phyloP scores from a whole-genome alignment of 2,329 filamentous ascomycete species.

The Ilyonectria sp. region DNA sequence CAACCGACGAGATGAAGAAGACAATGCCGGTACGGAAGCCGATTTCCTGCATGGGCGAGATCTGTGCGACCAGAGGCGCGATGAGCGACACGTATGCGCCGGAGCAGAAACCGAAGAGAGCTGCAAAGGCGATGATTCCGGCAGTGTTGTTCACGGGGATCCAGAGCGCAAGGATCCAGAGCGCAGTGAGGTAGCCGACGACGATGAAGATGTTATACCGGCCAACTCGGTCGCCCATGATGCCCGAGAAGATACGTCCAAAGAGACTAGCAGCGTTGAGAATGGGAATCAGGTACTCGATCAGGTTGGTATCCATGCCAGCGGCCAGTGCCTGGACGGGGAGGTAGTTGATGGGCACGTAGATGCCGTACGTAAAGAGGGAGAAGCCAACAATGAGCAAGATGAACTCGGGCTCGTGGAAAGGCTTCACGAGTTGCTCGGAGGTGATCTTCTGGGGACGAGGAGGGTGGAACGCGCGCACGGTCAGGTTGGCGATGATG shows the following conservation, averaged over 20 bases:
- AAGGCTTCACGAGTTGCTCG: too few relatives aligned
- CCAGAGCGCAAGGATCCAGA: not conserved
- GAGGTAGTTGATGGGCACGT: constrained; percentile 55
- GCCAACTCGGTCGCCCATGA: not conserved
- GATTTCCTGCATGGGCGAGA: constrained; percentile 11
- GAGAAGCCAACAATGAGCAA: constrained; percentile 52
- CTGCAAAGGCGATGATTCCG: not conserved
- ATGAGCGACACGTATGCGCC: not conserved
- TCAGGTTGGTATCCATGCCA: constrained; percentile 45
- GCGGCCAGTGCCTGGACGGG: constrained; percentile 43
- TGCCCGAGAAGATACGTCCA: not conserved
- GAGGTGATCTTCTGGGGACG: too few relatives aligned
- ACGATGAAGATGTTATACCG: not conserved
- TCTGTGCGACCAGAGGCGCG: not conserved
- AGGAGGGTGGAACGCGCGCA: constrained; percentile 40
- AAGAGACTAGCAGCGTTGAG: constrained; percentile 55
- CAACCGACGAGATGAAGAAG: not conserved
- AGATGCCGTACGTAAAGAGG: constrained; percentile 55
- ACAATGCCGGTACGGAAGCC: constrained; percentile 13
- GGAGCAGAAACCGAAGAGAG: not conserved
- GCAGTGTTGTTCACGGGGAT: not conserved
- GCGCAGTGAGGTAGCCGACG: not conserved
- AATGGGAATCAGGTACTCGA: constrained; percentile 55
- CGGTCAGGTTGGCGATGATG: constrained; percentile 51
- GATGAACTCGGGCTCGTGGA: constrained; percentile 51